Evolutionary conservation across 1,284 basidiomycete genomes (phyloP), one percentile per base, ranked within the genome.

Genomic region (Amylostereum chailletii): DNA sequence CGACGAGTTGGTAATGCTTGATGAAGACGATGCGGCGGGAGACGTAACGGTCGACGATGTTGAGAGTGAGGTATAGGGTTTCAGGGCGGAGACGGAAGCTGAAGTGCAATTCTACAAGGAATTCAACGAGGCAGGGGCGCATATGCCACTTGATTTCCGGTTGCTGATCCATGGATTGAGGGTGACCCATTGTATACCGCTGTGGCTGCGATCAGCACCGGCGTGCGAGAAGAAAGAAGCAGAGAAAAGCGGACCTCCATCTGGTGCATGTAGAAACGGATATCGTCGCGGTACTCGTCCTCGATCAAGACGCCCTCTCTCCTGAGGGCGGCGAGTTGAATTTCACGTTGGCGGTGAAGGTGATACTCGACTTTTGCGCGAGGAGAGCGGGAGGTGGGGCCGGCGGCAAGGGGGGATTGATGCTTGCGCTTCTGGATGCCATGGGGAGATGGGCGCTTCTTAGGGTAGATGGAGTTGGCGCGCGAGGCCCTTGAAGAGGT

Each of bases 111-210:
- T 99, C 96, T 65, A 99, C 89, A 60, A 99, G 81, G 68, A 99
- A 99, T 68, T 99, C 96, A 62, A 99, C 93, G 41, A 99, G 83
- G 73, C 91, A 96, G 30, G 94, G 92, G n/a, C 96, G 90, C 96
- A 99, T 99, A 69, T 90, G 85, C 91, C 92, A 94, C 61, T 83
- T 79, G 60, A 98, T 90, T 70, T 98, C 95, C 29, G 96, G 95
- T 65, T 99, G 96, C 68, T 94, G 90, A 65, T 98, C 95, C 90
- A 99, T 99, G 47, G 94, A 90, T 56, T 94, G 82, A 45, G 87
- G 82, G 8, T 86, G 92, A 29, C 90, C 87, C 76, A 92, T 86
- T 38, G 94, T 98, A 61, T 72, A 80, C 51, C 75, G 78, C 93
- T 96, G 42, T 49, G 51, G 57, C 44, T 44, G 34, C 39, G 48